Base-by-base conservation (phyloP, 2,329 filamentous ascomycete genomes). In the Aspergillus floridensis region DNA sequence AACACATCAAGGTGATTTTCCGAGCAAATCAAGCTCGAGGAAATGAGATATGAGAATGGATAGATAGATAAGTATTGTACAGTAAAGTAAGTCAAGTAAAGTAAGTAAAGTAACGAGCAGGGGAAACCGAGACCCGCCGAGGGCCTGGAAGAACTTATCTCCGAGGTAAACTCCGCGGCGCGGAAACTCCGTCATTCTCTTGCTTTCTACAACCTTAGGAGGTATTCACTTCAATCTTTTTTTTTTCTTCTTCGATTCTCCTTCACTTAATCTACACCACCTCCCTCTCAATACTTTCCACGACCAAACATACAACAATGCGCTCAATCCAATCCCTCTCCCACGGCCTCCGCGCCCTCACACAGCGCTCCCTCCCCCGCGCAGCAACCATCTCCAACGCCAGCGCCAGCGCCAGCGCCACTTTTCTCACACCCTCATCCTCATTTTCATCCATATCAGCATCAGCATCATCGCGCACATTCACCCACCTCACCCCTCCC, bases 81-180 rank as follows among this genome's bases (percentile, higher is more conserved):
- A 22, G 22, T 22, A 22, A 22, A 22, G 22, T 22, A 4, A 22
- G 22, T 22, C 22, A 22, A 22, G 22, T 22, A 3, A 22, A 22
- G 31, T 32, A 32, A 12, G 31, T 32, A 10, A 52, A 50, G 57
- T 59, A 21, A 56, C 50, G 57, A 10, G 24, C 49, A n/a, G 21
- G 21, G 29, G 51, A 24, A 53, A 47, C 54, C 64, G 66, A 67
- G 63, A 63, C 67, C 63, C 65, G 54, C 26, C 50, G 54, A 35
- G 53, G 49, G 59, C 59, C 57, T 61, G 68, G 69, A 70, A 67
- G 54, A 72, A 72, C 54, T 31, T 56, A 65, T 55, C 22, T 66
- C 70, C 70, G 70, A 64, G 1, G 60, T 63, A 66, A 64, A 59
- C 41, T 55, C 53, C 53, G 53, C 41, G 14, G 12, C 41, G 21